These are phyloP conservation scores for Podaxis sp. DNA, from an alignment of 768 basidiomycete genomes.

Conservation along the genomic window DNA sequence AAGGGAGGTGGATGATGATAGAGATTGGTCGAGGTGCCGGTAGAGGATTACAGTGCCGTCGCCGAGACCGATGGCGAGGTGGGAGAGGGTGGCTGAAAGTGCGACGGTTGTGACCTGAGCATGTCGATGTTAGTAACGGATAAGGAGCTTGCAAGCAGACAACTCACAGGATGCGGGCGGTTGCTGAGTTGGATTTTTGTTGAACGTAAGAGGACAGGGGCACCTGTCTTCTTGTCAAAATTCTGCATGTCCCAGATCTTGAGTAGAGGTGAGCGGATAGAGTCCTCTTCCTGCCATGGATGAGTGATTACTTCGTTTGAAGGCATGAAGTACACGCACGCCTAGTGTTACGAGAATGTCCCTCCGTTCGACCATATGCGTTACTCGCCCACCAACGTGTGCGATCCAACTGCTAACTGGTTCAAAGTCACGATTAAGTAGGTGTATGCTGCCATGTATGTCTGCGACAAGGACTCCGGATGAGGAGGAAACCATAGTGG, in stretches of 20 bases:
- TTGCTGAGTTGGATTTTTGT: slow-evolving; percentile 74
- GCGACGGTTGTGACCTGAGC: slow-evolving; percentile 75
- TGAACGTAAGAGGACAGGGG: slow-evolving; percentile 68
- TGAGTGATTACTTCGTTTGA: background rate
- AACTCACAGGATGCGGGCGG: slow-evolving; percentile 72
- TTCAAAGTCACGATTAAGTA: slow-evolving; percentile 74
- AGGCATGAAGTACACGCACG: slow-evolving; percentile 43
- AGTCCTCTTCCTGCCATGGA: slow-evolving; percentile 66
- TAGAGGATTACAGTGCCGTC: slow-evolving; percentile 93
- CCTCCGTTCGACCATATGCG: slow-evolving; percentile 81
- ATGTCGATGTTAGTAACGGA: slow-evolving; percentile 3
- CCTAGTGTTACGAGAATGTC: slow-evolving; percentile 88
- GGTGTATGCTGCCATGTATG: slow-evolving; percentile 79
- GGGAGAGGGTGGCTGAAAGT: slow-evolving; percentile 71
- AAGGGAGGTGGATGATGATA: slow-evolving; percentile 67
- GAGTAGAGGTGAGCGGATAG: slow-evolving; percentile 61
- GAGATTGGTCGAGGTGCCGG: slow-evolving; percentile 87
- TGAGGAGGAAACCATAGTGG: slow-evolving; percentile 61
- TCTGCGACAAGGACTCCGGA: slow-evolving; percentile 77
- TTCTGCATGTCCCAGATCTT: slow-evolving; percentile 89
- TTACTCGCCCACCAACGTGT: slow-evolving; percentile 76
- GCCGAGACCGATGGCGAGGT: slow-evolving; percentile 90
- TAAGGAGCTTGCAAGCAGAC: background rate
- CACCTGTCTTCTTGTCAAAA: slow-evolving; percentile 60
- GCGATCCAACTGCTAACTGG: slow-evolving; percentile 74